These are phyloP conservation scores for Blastomyces gilchristii DNA, from an alignment of 2,329 filamentous ascomycete genomes.

Conservation along the genomic window DNA sequence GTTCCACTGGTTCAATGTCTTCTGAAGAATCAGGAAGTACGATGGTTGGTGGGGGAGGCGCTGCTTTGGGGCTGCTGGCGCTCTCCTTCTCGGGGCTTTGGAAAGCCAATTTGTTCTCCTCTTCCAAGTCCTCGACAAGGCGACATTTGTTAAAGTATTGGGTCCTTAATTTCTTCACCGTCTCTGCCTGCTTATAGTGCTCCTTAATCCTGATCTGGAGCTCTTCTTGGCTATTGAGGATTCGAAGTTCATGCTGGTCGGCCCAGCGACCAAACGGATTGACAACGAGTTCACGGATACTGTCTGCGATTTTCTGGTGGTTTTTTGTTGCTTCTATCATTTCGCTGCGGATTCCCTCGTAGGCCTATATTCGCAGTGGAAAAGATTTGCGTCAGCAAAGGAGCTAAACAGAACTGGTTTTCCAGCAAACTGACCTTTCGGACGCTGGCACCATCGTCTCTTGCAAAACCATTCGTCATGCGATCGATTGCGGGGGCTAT, in stretches of 20 bases:
- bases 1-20: conserved; percentile 78
- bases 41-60: conserved; percentile 56
- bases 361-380: conserved; percentile 54
- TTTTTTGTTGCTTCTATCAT: conserved; percentile 85
- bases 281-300: conserved; percentile 90
- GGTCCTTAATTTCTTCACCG: conserved; percentile 84
- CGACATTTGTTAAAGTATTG: conserved; percentile 99
- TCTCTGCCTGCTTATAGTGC: conserved; percentile 82
- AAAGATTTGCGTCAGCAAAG: not conserved
- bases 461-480: conserved; percentile 67
- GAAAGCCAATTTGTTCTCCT: conserved; percentile 97
- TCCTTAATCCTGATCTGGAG: conserved; percentile 82
- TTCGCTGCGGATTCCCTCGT: conserved; percentile 82
- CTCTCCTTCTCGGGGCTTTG: conserved; percentile 58
- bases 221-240: conserved; percentile 91
- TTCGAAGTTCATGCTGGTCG: conserved; percentile 80
- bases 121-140: conserved; percentile 87
- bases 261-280: conserved; percentile 93
- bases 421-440: conserved; percentile 58
- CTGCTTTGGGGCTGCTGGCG: conserved; percentile 53
- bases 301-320: conserved; percentile 92
- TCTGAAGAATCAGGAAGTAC: conserved; percentile 63
- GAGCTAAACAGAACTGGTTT: not conserved
- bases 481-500: conserved; percentile 76
- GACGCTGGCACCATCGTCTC: conserved; percentile 91